Evolutionary conservation across 2,329 filamentous ascomycete genomes (phyloP), one percentile per base, ranked within the genome.

Genomic region (Fusarium dimerum): DNA sequence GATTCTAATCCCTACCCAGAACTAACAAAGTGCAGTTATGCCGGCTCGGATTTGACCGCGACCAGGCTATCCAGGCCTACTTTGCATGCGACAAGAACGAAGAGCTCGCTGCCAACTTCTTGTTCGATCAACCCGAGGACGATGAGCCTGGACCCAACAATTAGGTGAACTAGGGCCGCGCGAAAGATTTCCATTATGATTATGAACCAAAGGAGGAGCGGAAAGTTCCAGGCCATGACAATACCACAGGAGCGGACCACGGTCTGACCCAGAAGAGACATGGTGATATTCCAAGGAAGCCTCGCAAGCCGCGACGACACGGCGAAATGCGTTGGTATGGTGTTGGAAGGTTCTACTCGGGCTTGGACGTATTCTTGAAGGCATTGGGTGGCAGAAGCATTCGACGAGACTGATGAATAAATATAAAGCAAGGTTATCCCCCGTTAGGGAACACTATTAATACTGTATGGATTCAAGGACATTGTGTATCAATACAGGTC

Each of bases 51-150:
- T 99, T 99, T 71, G 86, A 93, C 65, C 87, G 92, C 54, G 92
- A 97, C 64, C 85, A 92, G 64, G 94, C 94, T 47, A 96, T 97
- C 62, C 93, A 99, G 76, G 94, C 94, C 26, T 99, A 97, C 77
- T 99, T 99, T 71, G 94, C 94, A 34, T 99, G 94, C 73, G 94
- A 99, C 75, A 99, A 97, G 83, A 97, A 99, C 73, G 94, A 99
- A 76, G 94, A 99, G 75, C 81, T 99, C 47, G 94, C 94, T 1
- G 94, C 94, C 59, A 99, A 99, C 76, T 97, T 97, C 74, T 80
- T 99, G 54, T 99, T 99, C 69, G 94, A 99, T 66, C 92, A 97
- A 76, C 92, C 92, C 10, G 92, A 96, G 56, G 92, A 97, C 44
- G 87, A 90, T 36, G 86, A 88, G 52, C 75, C 78, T 32, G 68